Conservation (phyloP, 176 grass and related monocot species). For the Triticum dicoccoides region DNA sequence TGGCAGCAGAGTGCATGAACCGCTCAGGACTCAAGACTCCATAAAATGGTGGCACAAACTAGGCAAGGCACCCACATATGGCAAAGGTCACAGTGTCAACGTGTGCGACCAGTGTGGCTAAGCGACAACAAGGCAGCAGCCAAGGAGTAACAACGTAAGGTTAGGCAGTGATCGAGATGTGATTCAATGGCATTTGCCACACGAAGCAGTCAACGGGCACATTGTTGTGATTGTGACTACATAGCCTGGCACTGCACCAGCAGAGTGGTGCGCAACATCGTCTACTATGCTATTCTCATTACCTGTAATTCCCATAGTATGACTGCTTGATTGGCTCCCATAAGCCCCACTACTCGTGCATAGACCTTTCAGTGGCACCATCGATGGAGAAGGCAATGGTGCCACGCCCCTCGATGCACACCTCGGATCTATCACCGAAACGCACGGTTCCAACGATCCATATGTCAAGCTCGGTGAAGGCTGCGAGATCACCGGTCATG, state of each 20-base stretch:
- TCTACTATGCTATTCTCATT: not conserved
- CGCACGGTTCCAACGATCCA: no score
- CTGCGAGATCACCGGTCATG: no score
- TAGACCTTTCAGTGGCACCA: not conserved
- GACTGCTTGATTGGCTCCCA: not conserved
- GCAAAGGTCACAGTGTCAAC: not conserved
- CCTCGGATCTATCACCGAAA: no score
- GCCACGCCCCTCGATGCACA: no score
- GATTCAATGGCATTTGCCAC: not conserved
- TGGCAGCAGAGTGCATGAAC: not conserved
- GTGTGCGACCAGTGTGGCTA: not conserved
- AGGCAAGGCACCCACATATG: not conserved
- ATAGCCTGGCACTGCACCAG: not conserved
- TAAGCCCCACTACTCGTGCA: not conserved
- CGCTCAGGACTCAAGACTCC: not conserved
- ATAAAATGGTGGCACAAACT: not conserved
- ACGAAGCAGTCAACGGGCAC: not conserved
- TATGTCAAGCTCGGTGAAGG: no score
- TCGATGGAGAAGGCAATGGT: no score
- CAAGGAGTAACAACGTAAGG: not conserved
- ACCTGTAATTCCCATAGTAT: not conserved
- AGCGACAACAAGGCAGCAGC: not conserved
- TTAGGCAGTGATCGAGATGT: not conserved
- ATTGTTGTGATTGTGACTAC: not conserved
- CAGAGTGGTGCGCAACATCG: not conserved